Base-by-base conservation (phyloP, 2,329 filamentous ascomycete species). In the Bipolaris bicolor region DNA sequence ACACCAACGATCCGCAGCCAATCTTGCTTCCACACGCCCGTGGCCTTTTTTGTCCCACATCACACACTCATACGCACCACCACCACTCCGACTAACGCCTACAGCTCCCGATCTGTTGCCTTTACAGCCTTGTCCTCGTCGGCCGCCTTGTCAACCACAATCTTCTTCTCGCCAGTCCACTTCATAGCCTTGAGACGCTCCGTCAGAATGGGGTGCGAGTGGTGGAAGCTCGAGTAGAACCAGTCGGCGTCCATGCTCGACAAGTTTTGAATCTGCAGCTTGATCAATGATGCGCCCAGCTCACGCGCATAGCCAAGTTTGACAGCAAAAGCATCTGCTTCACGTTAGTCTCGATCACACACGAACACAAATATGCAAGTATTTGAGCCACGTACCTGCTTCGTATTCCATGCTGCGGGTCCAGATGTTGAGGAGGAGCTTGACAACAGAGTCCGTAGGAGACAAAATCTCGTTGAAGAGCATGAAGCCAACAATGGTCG, bases 241-340 rank as follows among this genome's bases (percentile, higher is more conserved):
- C 91, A 96, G 79, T 99, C 96, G 26, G 95, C 95, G 71, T 99
- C 95, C 94, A 99, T 98, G 60, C 91, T 96, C 79, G 92, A 96
- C 66, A 99, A 84, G 76, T 99, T 99, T 82, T 98, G 93, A 72
- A 97, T 92, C 80, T 99, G 96, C 50, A 99, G 90, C 82, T 97
- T 97, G 80, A 99, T 92, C 62, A 99, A 86, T 20, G 92, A 95
- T 62, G 87, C 84, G 41, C 93, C 92, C 50, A 99, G 88, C 77
- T 97, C 88, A 44, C 86, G 81, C 50, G 89, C 86, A 80, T 94
- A 97, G 51, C 95, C 95, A 9, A 97, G 88, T 48, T 88, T 83
- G 67, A 88, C 84, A 55, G 94, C 95, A 75, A 99, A 99, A 20
- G 85, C 87, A 79, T 99, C 87, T 86, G 31, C n/a, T 46, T 52